Evolutionary conservation across 2,329 filamentous ascomycete genomes (phyloP), one percentile per base, ranked within the genome.

Genomic region (Colletotrichum costaricense): DNA sequence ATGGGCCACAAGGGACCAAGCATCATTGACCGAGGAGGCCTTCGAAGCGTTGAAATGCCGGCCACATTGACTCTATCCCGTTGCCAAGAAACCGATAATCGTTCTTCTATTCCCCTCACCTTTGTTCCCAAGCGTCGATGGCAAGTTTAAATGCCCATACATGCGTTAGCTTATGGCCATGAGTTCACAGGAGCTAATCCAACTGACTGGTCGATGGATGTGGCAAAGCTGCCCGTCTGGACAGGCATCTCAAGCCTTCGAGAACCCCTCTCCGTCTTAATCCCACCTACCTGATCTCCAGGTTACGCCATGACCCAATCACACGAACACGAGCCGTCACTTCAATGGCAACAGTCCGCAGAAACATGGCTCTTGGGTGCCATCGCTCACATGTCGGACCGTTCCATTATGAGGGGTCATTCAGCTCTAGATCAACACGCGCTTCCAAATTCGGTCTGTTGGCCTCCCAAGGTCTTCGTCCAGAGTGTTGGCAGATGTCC

Each of bases 331-430:
- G 35, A 38, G 42, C 55, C 24, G 42, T 33, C 56, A 58, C 46
- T 35, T 38, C 38, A 22, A 24, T 35, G 35, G 55, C 55, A 19
- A 9, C 28, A 16, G 38, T 11, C 30, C 11, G 54, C 7, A 33
- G 24, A 55, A n/a, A 19, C 54, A 30, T 19, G 30, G 54, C 54
- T 73, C 70, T 66, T 73, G 67, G 60, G 33, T 62, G 28, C 22
- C 70, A 73, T 71, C 60, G 70, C 67, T 60, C 70, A 73, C 60
- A 62, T 71, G 70, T 65, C 42, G 62, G 46, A 63, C 55, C 30
- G 46, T 62, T 38, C 49, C 67, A 73, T 57, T 54, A 52, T 16
- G 26, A 70, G n/a, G 49, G 55, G 19, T 56, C 54, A 46, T 52
- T 52, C 55, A 46, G 55, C 59, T 64, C 67, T 14, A 12, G 60